A percentile compares a stretch with the other conserved stretches of the same genome.
phyloP scores from a whole-genome alignment of 305 asterid species.

The Coffea humblotiana region DNA sequence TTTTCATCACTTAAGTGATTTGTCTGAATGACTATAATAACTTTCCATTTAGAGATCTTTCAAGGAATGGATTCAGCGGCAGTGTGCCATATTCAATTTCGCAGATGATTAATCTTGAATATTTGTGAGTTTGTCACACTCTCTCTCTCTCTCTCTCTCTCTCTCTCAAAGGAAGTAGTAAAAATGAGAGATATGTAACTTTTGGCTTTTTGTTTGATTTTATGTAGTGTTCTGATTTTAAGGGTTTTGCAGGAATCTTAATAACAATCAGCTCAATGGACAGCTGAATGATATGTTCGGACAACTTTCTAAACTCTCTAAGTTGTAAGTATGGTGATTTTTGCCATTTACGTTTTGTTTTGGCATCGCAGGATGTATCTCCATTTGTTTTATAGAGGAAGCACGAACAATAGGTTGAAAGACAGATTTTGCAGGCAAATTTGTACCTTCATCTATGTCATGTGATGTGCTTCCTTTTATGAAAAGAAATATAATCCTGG shows the following conservation, averaged over 20 bases:
- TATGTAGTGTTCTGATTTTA: conserved; percentile 2
- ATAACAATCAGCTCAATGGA: conserved; percentile 53
- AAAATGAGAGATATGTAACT: neutral
- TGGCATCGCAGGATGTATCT: neutral
- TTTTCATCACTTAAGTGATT: neutral
- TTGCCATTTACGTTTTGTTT: conserved; percentile 5
- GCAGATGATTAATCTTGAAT: conserved; percentile 41
- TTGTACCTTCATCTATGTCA: conserved; percentile 1
- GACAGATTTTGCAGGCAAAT: neutral
- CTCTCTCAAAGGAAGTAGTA: neutral
- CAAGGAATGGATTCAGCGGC: conserved; percentile 41
- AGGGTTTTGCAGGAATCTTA: conserved; percentile 39
- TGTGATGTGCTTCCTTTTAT: neutral
- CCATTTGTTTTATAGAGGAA: neutral
- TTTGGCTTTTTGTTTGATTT: conserved; percentile 12
- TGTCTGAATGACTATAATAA: neutral
- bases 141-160: conserved; percentile 11
- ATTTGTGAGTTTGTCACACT: conserved; percentile 24
- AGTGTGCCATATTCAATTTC: conserved; percentile 55
- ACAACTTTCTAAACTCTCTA: conserved; percentile 43
- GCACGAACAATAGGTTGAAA: neutral
- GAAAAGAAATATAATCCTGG: neutral
- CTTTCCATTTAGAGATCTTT: conserved; percentile 40
- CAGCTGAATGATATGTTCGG: conserved; percentile 49
- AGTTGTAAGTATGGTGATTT: conserved; percentile 39